These are phyloP conservation scores for Agrocybe chaxingu DNA, from an alignment of 768 basidiomycete genomes.

Conservation along the genomic window DNA sequence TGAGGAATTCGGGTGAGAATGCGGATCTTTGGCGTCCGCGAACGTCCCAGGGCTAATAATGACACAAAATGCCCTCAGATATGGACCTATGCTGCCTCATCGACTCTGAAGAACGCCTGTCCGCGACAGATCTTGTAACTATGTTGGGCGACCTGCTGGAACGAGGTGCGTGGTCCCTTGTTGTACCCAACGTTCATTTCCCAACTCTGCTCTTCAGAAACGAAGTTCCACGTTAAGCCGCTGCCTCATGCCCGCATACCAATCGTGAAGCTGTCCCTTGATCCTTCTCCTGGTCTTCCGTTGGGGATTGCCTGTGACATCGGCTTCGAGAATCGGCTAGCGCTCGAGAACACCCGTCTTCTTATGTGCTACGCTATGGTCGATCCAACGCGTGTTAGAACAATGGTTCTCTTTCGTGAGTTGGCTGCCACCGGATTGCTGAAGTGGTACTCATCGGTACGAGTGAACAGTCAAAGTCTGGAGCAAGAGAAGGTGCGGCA, in stretches of 20 bases:
- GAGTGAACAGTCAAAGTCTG: slow-evolving; percentile 85
- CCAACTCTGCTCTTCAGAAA: slow-evolving; percentile 51
- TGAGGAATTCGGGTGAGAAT: slow-evolving; percentile 84
- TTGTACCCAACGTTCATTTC: slow-evolving; percentile 4
- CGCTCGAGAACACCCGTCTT: slow-evolving; percentile 93
- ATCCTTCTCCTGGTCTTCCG: slow-evolving; percentile 77
- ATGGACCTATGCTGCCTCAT: slow-evolving; percentile 99
- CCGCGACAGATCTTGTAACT: slow-evolving; percentile 88
- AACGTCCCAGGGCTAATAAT: slow-evolving; percentile 1
- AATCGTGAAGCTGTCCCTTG: slow-evolving; percentile 94
- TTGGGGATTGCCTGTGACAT: slow-evolving; percentile 97
- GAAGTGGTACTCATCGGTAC: background rate
- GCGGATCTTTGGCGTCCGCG: background rate
- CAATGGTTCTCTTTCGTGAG: slow-evolving; percentile 95
- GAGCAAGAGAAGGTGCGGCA: slow-evolving; percentile 83
- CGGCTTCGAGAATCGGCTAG: slow-evolving; percentile 96
- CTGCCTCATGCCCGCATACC: slow-evolving; percentile 97
- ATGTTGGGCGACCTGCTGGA: slow-evolving; percentile 92
- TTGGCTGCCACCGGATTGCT: slow-evolving; percentile 18
- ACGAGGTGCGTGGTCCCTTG: slow-evolving; percentile 56
- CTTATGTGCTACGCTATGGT: slow-evolving; percentile 97
- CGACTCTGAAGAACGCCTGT: slow-evolving; percentile 75
- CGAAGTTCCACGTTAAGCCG: slow-evolving; percentile 94
- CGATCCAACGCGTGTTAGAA: slow-evolving; percentile 90
- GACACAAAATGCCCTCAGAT: slow-evolving; percentile 46